Base-by-base conservation (phyloP, 768 basidiomycete species). In the Suillus alpinus region DNA sequence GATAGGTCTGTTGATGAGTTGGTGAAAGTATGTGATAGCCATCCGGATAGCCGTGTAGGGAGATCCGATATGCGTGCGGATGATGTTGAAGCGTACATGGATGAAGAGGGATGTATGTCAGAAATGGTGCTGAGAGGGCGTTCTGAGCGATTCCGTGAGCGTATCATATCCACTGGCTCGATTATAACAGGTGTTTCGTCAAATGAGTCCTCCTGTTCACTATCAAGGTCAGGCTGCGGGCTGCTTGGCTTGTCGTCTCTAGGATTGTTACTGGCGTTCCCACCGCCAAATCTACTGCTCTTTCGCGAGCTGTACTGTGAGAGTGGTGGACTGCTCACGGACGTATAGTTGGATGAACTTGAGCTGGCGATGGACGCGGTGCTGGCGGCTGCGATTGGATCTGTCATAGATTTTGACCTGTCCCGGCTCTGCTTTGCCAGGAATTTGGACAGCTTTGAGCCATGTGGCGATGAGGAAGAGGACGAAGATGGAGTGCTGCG, bases 1-100 rank as follows among this genome's bases (percentile, higher is more conserved):
- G 86, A 82, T 18, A 92, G 82, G 75, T 92, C 91, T 1, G 86
- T 85, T 0, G 87, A 80, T 1, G 90, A 91, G 1, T 85, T 72
- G 69, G 81, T 83, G 75, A 93, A 90, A 0, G 88, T 88, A 72
- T 92, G 89, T 0, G 87, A 83, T 74, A 92, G 82, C 91, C 91
- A 91, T 66, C 91, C 89, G 0, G 89, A 86, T 49, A 92, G 83
- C 0, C 91, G 81, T 14, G 85, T 86, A 1, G 91, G 87, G 34
- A 92, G 80, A 76, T 91, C 89, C 63, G 83, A 77, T 62, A 90
- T 81, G 58, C 84, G 81, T 14, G 79, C 70, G 49, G 75, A 74
- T 41, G 82, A 80, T n/a, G 78, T 74, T 59, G 77, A 66, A 34
- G 80, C 75, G 52, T 82, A 81, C 61, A 81, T 76, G 62, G 81